These are phyloP conservation scores for Huntiella decipiens DNA, from an alignment of 2,329 filamentous ascomycete genomes.

Conservation along the genomic window DNA sequence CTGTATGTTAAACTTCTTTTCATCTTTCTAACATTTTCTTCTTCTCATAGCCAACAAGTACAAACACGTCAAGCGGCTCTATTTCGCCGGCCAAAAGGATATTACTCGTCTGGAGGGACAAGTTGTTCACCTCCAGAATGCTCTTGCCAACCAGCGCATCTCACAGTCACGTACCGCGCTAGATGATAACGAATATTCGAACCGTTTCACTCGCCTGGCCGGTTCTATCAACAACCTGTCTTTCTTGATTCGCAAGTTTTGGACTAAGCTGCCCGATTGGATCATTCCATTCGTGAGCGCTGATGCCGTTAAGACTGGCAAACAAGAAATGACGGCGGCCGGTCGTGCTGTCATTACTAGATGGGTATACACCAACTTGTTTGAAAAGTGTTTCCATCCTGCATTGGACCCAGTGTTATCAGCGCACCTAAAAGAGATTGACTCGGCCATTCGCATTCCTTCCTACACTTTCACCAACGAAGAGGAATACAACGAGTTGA, in stretches of 20 bases:
- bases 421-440: constrained; percentile 62
- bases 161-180: constrained; percentile 85
- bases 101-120: constrained; percentile 85
- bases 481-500: constrained; percentile 77
- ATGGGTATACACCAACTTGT: constrained; percentile 82
- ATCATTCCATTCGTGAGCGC: constrained; percentile 61
- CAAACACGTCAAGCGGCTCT: constrained; percentile 93
- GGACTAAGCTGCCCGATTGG: constrained; percentile 67
- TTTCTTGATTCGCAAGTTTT: constrained; percentile 92
- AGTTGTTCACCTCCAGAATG: constrained; percentile 87
- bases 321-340: constrained; percentile 94
- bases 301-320: constrained; percentile 69
- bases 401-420: constrained; percentile 61
- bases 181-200: constrained; percentile 85
- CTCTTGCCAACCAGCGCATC: constrained; percentile 87
- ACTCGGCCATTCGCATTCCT: constrained; percentile 67
- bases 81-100: constrained; percentile 86
- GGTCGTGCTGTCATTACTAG: constrained; percentile 74
- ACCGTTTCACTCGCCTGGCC: constrained; percentile 75
- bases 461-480: constrained; percentile 55
- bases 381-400: constrained; percentile 84
- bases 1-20: constrained; percentile 11
- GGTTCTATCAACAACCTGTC: constrained; percentile 87
- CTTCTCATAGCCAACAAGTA: constrained; percentile 62
- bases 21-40: constrained; percentile 3